Conservation (phyloP, 352 stramenopile genomes). For the Pythium volutum region DNA sequence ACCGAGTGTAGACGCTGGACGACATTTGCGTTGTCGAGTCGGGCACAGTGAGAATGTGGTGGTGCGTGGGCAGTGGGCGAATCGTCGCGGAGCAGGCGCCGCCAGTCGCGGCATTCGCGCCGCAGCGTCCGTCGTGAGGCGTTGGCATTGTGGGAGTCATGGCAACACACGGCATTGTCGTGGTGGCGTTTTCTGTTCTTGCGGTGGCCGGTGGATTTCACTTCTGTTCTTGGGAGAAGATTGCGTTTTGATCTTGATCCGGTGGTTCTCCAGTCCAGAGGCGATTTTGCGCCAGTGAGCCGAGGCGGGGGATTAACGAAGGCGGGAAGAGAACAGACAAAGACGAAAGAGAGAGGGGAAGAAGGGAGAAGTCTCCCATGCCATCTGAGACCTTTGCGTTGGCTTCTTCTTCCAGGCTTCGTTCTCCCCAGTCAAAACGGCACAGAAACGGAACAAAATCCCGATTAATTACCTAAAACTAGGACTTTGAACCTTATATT, state of each 20-base stretch:
- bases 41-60: neutral
- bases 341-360: neutral
- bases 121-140: constrained; percentile 4
- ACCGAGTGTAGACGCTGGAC: constrained; percentile 15
- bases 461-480: neutral
- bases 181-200: constrained; percentile 2
- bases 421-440: constrained; percentile 7
- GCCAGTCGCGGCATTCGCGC: neutral
- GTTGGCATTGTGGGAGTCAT: constrained; percentile 9
- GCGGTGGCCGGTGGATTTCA: neutral
- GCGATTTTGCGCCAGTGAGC: constrained; percentile 14
- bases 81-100: neutral
- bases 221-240: neutral
- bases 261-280: no score
- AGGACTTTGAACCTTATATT: neutral
- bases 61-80: neutral
- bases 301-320: constrained; percentile 7
- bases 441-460: constrained; percentile 5
- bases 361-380: neutral
- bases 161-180: constrained; percentile 12
- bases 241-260: no score
- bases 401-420: constrained; percentile 8
- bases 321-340: constrained; percentile 4
- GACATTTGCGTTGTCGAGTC: neutral
- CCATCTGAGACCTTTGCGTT: neutral